These are phyloP conservation scores for Chimonanthus salicifolius DNA, from an alignment of 164 flowering plant genomes.

Conservation along the genomic window DNA sequence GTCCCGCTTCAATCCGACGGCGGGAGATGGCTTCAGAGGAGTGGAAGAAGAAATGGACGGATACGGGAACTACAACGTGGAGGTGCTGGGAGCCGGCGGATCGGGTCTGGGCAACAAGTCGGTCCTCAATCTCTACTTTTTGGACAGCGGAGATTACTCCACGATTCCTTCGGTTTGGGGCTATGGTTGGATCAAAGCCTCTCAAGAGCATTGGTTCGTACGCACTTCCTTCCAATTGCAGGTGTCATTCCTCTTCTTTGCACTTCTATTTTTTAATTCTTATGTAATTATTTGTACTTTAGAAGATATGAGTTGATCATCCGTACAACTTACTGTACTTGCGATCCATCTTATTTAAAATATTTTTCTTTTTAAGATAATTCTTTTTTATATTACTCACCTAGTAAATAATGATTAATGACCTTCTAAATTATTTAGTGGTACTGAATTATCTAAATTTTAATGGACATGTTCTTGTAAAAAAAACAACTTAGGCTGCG, in stretches of 20 bases:
- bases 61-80: conserved; percentile 86
- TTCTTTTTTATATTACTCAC: no score
- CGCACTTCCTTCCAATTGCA: conserved; percentile 54
- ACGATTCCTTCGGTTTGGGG: conserved; percentile 57
- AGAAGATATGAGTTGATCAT: no score
- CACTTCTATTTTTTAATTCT: neutral
- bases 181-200: conserved; percentile 91
- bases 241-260: conserved; percentile 25
- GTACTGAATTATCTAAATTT: no score
- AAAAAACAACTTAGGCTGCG: no score
- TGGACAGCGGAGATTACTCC: conserved; percentile 96
- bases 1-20: conserved; percentile 51
- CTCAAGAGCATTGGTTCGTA: conserved; percentile 87
- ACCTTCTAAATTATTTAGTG: no score
- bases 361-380: no score
- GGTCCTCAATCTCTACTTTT: conserved; percentile 73
- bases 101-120: conserved; percentile 66
- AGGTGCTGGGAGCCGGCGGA: conserved; percentile 59
- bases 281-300: neutral
- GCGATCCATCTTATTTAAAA: no score
- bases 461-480: no score
- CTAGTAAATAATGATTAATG: no score
- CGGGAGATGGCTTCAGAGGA: conserved; percentile 4
- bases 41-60: conserved; percentile 54
- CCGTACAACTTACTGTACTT: no score